Evolutionary conservation across 164 flowering plant genomes (phyloP), one percentile per base, ranked within the genome.

Genomic region (Santalum album): DNA sequence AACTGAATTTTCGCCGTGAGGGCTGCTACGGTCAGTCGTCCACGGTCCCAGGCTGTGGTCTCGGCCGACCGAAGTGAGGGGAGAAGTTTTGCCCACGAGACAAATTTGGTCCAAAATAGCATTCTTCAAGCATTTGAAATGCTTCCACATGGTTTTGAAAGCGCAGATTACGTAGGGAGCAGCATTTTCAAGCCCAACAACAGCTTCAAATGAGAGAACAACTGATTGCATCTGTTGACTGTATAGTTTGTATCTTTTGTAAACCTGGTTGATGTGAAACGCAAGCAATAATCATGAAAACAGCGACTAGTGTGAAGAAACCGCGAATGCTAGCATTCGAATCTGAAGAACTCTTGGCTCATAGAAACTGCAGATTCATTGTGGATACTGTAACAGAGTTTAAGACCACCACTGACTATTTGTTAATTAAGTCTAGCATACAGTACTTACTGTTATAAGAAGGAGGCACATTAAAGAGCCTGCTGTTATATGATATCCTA

Each of bases 211-310:
- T 23, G 74, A 70, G 29, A 67, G 62, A 23, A 65, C 61, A 15
- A 70, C 70, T 51, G 66, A 55, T 15, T 70, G 65, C 49, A 70
- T 63, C 47, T 70, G 74, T 21, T 70, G 70, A 42, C 51, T 59
- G 48, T 66, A 66, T 4, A 50, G 62, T 53, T 63, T 62, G 25
- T 63, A 70, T 45, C 58, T 65, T 58, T 42, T 59, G 67, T 58
- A 70, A 16, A 70, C 67, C 74, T 70, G 40, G 26, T 21, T 40
- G n/a, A 24, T 51, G 18, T 29, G 2, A 45, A 42, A 16, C 4
- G 32, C 3, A 39, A 26, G 12, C 36, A 7, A 32, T 6, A 7
- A 32, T 32, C 12, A 32, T 6, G 12, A 12, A 7, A 32, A 32
- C 36, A 32, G 36, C 36, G 12, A n/a, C n/a, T n/a, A n/a, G n/a